These are phyloP conservation scores for Ilyonectria robusta DNA, from an alignment of 2,329 filamentous ascomycete genomes.

Conservation along the genomic window DNA sequence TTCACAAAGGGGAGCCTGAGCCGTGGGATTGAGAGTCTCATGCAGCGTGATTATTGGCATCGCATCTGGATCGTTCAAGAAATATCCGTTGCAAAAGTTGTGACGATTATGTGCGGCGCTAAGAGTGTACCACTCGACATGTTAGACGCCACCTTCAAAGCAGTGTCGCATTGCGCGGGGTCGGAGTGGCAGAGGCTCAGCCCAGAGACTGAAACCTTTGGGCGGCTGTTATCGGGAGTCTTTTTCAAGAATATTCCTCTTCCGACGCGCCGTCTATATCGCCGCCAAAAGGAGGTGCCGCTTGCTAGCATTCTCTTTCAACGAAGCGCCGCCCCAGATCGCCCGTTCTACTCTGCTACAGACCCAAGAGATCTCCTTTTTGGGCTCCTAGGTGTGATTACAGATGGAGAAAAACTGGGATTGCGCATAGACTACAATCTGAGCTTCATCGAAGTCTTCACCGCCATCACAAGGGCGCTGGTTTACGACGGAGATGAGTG, in stretches of 20 bases:
- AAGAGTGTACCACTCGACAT: not conserved
- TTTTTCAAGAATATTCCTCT: not conserved
- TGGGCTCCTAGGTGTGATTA: not conserved
- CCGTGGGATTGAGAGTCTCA: not conserved
- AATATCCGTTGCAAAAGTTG: constrained; percentile 4
- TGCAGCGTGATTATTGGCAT: constrained; percentile 13
- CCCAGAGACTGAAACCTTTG: not conserved
- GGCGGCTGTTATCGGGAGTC: not conserved
- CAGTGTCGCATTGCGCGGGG: not conserved
- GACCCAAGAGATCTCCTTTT: not conserved
- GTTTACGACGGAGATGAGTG: not conserved
- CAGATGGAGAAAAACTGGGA: not conserved
- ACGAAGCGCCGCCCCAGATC: not conserved
- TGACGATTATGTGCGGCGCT: not conserved
- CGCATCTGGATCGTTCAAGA: constrained; percentile 23
- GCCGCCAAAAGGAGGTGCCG: not conserved
- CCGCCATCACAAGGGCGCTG: not conserved
- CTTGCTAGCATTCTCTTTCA: not conserved
- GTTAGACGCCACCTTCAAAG: constrained; percentile 6
- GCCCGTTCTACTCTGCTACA: not conserved
- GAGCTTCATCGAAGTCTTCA: not conserved
- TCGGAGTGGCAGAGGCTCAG: too few species aligned
- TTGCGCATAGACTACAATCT: not conserved
- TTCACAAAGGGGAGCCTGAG: not conserved
- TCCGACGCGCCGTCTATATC: not conserved